These are phyloP conservation scores for Zygotorulaspora mrakii DNA, from an alignment of 1,139 yeast species.

Conservation along the genomic window DNA sequence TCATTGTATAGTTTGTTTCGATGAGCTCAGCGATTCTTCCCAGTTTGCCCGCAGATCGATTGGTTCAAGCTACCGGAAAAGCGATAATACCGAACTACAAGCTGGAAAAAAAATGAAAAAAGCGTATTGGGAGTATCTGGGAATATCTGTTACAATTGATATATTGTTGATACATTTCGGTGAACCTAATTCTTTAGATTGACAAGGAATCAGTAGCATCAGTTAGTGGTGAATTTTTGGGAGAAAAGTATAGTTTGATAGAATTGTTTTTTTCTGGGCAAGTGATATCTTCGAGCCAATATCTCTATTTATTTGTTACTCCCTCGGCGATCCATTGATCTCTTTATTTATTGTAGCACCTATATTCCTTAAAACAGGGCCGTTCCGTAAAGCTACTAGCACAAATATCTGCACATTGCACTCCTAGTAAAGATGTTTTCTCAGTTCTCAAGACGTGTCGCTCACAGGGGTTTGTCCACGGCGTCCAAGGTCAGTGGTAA, in stretches of 20 bases:
- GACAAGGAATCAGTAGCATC: neutral
- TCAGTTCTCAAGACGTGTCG: constrained; percentile 14
- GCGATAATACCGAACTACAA: constrained; percentile 4
- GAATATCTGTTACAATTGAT: too few relatives aligned
- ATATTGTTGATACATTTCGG: neutral
- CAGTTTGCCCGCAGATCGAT: constrained; percentile 1
- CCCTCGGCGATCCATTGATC: constrained; percentile 4
- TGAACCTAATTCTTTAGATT: neutral
- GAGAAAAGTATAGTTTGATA: neutral
- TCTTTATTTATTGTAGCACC: constrained; percentile 2
- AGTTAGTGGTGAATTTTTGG: neutral
- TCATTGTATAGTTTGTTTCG: neutral
- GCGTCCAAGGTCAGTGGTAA: constrained; percentile 7
- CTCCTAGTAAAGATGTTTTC: constrained; percentile 13
- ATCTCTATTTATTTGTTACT: constrained; percentile 2
- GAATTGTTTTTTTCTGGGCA: neutral
- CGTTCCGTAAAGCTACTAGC: too few relatives aligned
- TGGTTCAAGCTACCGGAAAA: constrained; percentile 1
- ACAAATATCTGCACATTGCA: too few relatives aligned
- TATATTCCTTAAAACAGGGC: neutral
- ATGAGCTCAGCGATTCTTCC: constrained; percentile 1
- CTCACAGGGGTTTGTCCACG: constrained; percentile 15
- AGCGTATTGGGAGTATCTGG: neutral
- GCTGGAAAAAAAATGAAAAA: neutral
- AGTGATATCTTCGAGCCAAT: neutral